A percentile compares a stretch with the other conserved stretches of the same genome.
Conservation (phyloP, 2,329 filamentous ascomycete genomes). For the Neonectria hederae region DNA sequence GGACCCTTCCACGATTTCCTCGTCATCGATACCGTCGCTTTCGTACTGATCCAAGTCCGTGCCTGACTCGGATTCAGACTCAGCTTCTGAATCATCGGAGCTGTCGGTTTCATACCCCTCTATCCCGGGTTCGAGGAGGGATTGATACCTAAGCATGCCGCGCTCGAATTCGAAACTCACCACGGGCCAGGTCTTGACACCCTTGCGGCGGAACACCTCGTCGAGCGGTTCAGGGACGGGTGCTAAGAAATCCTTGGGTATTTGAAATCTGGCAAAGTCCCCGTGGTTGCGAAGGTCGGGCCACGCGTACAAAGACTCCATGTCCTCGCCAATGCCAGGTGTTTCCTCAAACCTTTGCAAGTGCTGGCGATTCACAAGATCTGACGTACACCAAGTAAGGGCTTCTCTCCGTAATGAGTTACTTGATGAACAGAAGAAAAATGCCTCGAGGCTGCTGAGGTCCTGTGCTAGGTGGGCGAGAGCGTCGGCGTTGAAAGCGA, state of each 20-base stretch:
- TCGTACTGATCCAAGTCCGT: constrained; percentile 48
- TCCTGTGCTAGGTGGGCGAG: constrained; percentile 8
- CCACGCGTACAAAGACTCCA: constrained; percentile 45
- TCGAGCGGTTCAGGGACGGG: constrained; percentile 13
- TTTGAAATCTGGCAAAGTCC: constrained; percentile 42
- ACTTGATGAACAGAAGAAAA: constrained; percentile 38
- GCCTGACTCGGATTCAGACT: constrained; percentile 26
- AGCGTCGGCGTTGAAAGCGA: neutral
- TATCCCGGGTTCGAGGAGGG: constrained; percentile 23
- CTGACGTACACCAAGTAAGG: constrained; percentile 47
- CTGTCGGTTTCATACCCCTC: constrained; percentile 24
- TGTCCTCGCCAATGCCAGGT: constrained; percentile 37
- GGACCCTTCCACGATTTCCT: constrained; percentile 39
- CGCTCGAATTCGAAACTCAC: constrained; percentile 40
- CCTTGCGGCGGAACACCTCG: constrained; percentile 10
- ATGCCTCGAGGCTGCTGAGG: constrained; percentile 40
- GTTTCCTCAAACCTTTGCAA: constrained; percentile 41
- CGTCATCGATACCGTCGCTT: constrained; percentile 52
- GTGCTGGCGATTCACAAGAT: constrained; percentile 41
- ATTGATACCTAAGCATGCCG: constrained; percentile 30
- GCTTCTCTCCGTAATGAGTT: constrained; percentile 12
- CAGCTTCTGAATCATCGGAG: constrained; percentile 26
- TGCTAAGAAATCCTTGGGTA: constrained; percentile 25
- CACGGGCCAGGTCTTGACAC: constrained; percentile 44
- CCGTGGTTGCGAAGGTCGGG: constrained; percentile 45